Conservation (phyloP, 169 alveolate species). For the Plasmodium yoelii region DNA sequence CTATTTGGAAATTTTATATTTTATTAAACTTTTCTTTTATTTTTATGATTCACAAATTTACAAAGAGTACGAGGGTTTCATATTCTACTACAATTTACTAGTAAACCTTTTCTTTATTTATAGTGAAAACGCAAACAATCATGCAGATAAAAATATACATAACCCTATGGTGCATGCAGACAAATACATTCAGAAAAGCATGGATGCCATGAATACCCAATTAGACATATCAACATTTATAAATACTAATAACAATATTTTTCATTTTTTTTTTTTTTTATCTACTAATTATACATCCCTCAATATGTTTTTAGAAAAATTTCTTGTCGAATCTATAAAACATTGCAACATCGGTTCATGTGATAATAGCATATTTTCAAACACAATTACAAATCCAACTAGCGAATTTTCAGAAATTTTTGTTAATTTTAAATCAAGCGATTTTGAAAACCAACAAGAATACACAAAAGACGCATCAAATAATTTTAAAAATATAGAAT, state of each 20-base stretch:
- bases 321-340: not conserved
- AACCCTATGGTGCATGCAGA: not conserved
- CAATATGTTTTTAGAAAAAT: conserved; percentile 18
- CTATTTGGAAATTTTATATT: conserved; percentile 37
- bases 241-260: conserved; percentile 36
- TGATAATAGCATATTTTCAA: not conserved
- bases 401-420: no score
- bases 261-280: conserved; percentile 56
- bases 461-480: no score
- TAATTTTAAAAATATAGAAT: no score
- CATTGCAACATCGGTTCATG: not conserved
- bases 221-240: conserved; percentile 54
- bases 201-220: not conserved
- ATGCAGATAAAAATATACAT: not conserved
- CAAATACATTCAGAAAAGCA: not conserved
- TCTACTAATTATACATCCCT: conserved; percentile 46
- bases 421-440: no score
- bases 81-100: conserved; percentile 21
- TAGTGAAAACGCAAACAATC: not conserved
- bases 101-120: conserved; percentile 30
- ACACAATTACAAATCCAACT: no score
- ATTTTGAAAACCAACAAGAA: no score
- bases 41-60: conserved; percentile 54
- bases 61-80: conserved; percentile 30
- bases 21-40: conserved; percentile 52